A percentile compares a stretch with the other conserved stretches of the same genome.
Evolutionary conservation across 1,284 basidiomycete species (phyloP).

Genomic region (Caloboletus inedulis): DNA sequence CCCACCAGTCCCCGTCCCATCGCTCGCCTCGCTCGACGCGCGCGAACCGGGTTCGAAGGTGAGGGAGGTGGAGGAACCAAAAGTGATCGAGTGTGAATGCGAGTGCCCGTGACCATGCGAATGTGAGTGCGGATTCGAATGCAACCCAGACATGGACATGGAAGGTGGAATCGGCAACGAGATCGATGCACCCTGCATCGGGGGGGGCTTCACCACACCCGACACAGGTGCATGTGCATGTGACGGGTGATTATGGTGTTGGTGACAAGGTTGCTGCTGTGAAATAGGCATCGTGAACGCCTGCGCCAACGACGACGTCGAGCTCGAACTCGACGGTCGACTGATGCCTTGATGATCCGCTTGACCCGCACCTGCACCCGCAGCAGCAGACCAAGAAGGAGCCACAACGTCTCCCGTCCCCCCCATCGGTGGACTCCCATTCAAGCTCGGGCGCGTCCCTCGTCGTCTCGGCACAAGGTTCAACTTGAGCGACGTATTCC

Average conservation of each 20-base stretch:
- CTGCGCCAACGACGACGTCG: constrained; percentile 37
- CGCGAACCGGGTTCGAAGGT: constrained; percentile 29
- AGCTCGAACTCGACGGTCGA: constrained; percentile 36
- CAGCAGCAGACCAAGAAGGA: background rate
- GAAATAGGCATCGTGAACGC: constrained; percentile 29
- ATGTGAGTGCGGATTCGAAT: background rate
- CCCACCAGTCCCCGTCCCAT: constrained; percentile 28
- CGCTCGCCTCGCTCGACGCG: constrained; percentile 35
- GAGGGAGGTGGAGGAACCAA: constrained; percentile 19
- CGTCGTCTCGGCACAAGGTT: constrained; percentile 34
- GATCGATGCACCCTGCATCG: constrained; percentile 26
- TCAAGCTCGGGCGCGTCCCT: constrained; percentile 13
- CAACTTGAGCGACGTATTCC: constrained; percentile 52
- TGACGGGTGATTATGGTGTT: constrained; percentile 1
- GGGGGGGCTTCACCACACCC: constrained; percentile 26
- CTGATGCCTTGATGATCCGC: constrained; percentile 24
- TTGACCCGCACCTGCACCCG: background rate
- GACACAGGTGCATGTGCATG: background rate
- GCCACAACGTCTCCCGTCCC: background rate
- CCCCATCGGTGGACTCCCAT: constrained; percentile 16
- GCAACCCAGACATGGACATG: constrained; percentile 15
- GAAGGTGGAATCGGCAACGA: constrained; percentile 25
- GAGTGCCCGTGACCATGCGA: constrained; percentile 4
- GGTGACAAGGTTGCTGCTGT: constrained; percentile 3
- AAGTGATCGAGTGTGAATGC: constrained; percentile 2